Evolutionary conservation across 805 yeast genomes (phyloP), one percentile per base, ranked within the genome.

Genomic region (Kodamaea lidongshanica): DNA sequence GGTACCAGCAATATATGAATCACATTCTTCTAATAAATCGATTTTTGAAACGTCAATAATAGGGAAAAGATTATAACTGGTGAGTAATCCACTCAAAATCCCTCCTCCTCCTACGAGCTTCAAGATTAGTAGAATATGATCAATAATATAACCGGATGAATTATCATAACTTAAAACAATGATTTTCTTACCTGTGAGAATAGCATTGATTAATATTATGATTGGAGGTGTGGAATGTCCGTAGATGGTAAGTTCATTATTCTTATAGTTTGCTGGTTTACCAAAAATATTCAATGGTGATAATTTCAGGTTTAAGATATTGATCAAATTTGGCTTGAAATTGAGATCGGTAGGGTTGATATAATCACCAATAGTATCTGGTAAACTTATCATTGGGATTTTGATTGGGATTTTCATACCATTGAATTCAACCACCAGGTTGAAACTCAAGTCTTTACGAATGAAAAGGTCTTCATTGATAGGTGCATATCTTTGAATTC

Each of bases 31-130:
- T 29, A 76, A 49, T 2, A 67, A 39, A 35, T 73, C 77, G 25
- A 77, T 55, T 36, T 74, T 68, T 3, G 79, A 72, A 2, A 78
- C 69, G 39, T 79, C 87, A 23, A 77, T 57, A 17, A 75, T 66
- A 2, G 87, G 87, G 41, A 72, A 70, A 14, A 74, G 37, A 54
- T 63, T 45, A 57, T 51, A 44, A 53, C 58, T 44, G 15, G 56
- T 46, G 18, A 62, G 44, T 25, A 59, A 25, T 28, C 71, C 61
- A 40, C 67, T 44, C 46, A 68, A 42, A 33, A 71, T 52, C 31
- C 74, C 57, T 27, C 61, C 55, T 20, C 68, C 61, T 30, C 59
- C 45, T 28, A 70, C 60, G 24, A 74, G 45, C 48, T 69, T 50
- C 52, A 56, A 32, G 30, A 59, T 44, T 45, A 69, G 34, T 56